phyloP scores from a whole-genome alignment of 2,329 filamentous ascomycete genomes.

The Xenosphaeropsis pyriputrescens region DNA sequence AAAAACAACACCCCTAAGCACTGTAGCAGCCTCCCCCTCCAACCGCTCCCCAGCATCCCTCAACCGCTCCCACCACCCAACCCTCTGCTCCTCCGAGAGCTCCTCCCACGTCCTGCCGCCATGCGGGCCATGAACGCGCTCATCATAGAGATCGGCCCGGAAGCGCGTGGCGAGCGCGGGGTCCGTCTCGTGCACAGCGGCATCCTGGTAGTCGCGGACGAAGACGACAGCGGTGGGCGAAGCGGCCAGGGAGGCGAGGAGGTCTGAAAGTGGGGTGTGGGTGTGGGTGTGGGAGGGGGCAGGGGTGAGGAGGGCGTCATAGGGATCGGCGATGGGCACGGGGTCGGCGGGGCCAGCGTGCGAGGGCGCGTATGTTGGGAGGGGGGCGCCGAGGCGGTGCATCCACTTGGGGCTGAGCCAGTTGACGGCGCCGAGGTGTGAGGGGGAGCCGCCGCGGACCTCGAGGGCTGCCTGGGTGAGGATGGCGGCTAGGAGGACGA shows the following conservation, averaged over 20 bases:
- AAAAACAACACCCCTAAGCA: slow-evolving; percentile 19
- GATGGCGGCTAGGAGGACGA: slow-evolving; percentile 10
- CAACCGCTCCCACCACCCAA: slow-evolving; percentile 15
- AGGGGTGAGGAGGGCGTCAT: slow-evolving; percentile 1
- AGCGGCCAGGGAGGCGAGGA: no score
- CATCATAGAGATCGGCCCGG: slow-evolving; percentile 11
- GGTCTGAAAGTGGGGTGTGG: no score
- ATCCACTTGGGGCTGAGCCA: slow-evolving; percentile 11
- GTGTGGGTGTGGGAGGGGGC: no score
- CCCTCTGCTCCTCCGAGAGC: slow-evolving; percentile 12
- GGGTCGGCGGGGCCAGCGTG: no score
- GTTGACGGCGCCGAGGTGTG: slow-evolving; percentile 10
- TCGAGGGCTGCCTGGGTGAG: slow-evolving; percentile 16
- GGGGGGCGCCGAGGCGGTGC: slow-evolving; percentile 13
- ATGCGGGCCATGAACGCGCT: slow-evolving; percentile 8
- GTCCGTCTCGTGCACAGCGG: slow-evolving; percentile 3
- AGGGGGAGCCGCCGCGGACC: slow-evolving; percentile 11
- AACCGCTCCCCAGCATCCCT: slow-evolving; percentile 18
- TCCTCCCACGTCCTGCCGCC: slow-evolving; percentile 16
- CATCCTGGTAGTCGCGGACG: slow-evolving; percentile 1
- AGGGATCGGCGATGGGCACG: background rate
- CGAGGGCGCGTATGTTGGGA: background rate
- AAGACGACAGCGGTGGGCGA: background rate
- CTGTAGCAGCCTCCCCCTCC: slow-evolving; percentile 14
- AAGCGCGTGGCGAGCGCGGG: slow-evolving; percentile 3